Base-by-base conservation (phyloP, 768 basidiomycete species). In the Tephrocybe sp. region DNA sequence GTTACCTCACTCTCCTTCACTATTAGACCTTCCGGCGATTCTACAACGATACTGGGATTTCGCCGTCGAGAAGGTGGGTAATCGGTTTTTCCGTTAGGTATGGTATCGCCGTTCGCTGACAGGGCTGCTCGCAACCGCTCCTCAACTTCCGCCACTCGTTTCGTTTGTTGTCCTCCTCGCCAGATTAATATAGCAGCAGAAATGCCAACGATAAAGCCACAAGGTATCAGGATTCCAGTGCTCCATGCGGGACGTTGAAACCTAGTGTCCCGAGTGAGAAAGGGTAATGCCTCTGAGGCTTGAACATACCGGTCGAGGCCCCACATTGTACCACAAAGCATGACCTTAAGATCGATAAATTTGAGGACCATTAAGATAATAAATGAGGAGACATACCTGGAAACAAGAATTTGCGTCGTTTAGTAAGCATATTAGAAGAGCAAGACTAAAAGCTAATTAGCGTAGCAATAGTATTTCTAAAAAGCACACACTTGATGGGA, bases 321-420 rank as follows among this genome's bases (percentile, higher is more conserved):
- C 91, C 90, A 92, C 89, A 92, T 91, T 37, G 77, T 81, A 9
- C 79, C 85, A 58, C 89, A 88, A 6, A 91, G 69, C 16, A 86
- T 75, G 39, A 79, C 73, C 79, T 86, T 51, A 2, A 43, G 26
- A 27, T 40, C 12, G n/a, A n/a, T 15, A 31, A 24, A 26, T 39
- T 44, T 26, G 11, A 43, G 49, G 40, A 48, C 12, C 15, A 25
- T 6, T 12, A 18, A 39, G 15, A 47, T 13, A 26, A 5, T 21
- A 16, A 21, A 28, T 16, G n/a, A 0, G 18, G 30, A 24, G 8
- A 36, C 59, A 55, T 43, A 82, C 84, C 69, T 92, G 92, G 64
- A 92, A 93, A 51, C 89, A 64, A 0, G 89, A 90, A 66, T 93
- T 93, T 31, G 84, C 79, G 57, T 87, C 86, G 56, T 82, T 84